phyloP scores from a whole-genome alignment of 2,329 filamentous ascomycete species.

The Calycina herbarum region DNA sequence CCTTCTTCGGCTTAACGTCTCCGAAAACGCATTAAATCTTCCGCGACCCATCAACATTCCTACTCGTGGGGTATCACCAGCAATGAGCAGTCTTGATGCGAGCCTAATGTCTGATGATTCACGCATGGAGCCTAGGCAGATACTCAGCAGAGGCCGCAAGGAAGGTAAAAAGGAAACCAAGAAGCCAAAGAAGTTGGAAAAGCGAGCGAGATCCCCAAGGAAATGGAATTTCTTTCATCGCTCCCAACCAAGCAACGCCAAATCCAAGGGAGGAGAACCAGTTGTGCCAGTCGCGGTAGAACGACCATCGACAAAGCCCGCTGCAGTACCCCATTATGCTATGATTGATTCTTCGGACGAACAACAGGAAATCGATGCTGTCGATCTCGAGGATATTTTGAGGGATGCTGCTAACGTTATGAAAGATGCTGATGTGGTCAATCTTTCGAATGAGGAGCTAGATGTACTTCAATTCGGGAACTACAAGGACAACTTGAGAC shows the following conservation, averaged over 20 bases:
- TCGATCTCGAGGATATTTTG: slow-evolving; percentile 49
- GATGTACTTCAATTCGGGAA: slow-evolving; percentile 35
- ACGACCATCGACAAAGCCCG: slow-evolving; percentile 41
- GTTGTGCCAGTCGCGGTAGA: slow-evolving; percentile 51
- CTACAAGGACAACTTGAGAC: slow-evolving; percentile 30
- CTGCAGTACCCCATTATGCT: slow-evolving; percentile 57
- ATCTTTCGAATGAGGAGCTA: slow-evolving; percentile 34
- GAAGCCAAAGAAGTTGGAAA: slow-evolving; percentile 45
- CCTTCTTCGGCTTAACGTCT: slow-evolving; percentile 51
- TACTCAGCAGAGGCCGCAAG: slow-evolving; percentile 37
- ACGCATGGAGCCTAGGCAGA: slow-evolving; percentile 40
- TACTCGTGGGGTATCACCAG: slow-evolving; percentile 44
- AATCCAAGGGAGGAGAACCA: slow-evolving; percentile 41
- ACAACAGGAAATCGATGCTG: slow-evolving; percentile 30
- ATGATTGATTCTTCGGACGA: slow-evolving; percentile 60
- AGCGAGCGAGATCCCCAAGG: slow-evolving; percentile 52
- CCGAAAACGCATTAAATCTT: slow-evolving; percentile 47
- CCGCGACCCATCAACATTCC: slow-evolving; percentile 54
- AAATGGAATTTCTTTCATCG: slow-evolving; percentile 66
- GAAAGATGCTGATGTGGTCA: slow-evolving; percentile 39
- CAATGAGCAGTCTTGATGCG: slow-evolving; percentile 57
- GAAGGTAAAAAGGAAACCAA: slow-evolving; percentile 5
- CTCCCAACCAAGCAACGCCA: slow-evolving; percentile 45
- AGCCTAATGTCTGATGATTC: slow-evolving; percentile 60
- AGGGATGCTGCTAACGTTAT: slow-evolving; percentile 39